Percentiles rank a stretch among this genome's conserved stretches.
Evolutionary conservation across 2,329 filamentous ascomycete species (phyloP).

Genomic region (Cryphonectria nitschkei): DNA sequence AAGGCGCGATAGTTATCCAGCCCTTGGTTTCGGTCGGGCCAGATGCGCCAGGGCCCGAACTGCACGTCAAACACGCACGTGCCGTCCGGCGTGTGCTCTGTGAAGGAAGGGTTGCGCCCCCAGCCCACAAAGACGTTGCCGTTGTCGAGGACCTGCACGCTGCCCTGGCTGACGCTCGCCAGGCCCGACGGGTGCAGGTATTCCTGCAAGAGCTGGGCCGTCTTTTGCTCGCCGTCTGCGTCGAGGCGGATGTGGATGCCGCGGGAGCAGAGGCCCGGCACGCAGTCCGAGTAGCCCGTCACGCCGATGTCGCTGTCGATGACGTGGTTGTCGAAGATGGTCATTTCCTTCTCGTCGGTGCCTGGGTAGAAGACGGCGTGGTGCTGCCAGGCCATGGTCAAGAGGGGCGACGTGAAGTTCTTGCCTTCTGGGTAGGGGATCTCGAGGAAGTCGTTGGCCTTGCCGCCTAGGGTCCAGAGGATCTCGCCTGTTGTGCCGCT

Average conservation of each 20-base stretch:
- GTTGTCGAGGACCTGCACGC: constrained; percentile 42
- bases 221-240: constrained; percentile 39
- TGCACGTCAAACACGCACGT: constrained; percentile 46
- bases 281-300: constrained; percentile 11
- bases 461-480: constrained; percentile 43
- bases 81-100: constrained; percentile 46
- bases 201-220: constrained; percentile 44
- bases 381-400: constrained; percentile 48
- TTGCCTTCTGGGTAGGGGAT: constrained; percentile 37
- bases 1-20: constrained; percentile 33
- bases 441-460: constrained; percentile 40
- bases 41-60: constrained; percentile 38
- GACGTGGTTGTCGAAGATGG: constrained; percentile 50
- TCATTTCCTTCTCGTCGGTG: constrained; percentile 45
- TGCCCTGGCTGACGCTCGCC: constrained; percentile 44
- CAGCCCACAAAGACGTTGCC: constrained; percentile 51
- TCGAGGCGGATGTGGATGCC: constrained; percentile 45
- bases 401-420: constrained; percentile 39
- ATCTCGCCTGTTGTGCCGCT: constrained; percentile 37
- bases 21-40: constrained; percentile 19
- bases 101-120: constrained; percentile 50
- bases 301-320: constrained; percentile 27
- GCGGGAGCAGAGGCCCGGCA: constrained; percentile 29
- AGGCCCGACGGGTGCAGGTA: constrained; percentile 44
- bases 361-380: constrained; percentile 39